Base-by-base conservation (phyloP, 1,139 yeast genomes). In the Magnusiomyces fungicola region DNA sequence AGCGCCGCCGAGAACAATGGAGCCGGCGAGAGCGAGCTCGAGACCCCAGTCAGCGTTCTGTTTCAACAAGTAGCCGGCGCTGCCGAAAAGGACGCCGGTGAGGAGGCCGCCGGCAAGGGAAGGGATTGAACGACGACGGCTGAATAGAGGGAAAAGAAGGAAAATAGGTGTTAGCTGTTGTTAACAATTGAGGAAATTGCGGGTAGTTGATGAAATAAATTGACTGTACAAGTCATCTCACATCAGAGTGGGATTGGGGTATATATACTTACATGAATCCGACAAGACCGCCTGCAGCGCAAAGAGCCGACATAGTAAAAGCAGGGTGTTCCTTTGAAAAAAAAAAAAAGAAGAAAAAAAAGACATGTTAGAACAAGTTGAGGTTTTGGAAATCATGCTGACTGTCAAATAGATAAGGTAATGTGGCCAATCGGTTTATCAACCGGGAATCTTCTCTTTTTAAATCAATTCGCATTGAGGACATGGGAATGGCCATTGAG, bases 1-100 rank as follows among this genome's bases (percentile, higher is more conserved):
- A 22, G 92, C 89, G 40, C 75, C 76, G 14, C 83, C 67, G 57
- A 89, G 73, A 12, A 83, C 62, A 1, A 79, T 61, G 22, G 95
- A 82, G 1, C 90, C 77, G 9, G 81, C 85, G 49, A 88, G 70
- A 0, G 96, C 96, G 40, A 84, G 63, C 63, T 86, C 92, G 56
- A 89, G 73, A 32, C 96, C 97, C 69, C 79, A 79, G 63, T 85
- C 88, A 53, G 80, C 81, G 63, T 87, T 86, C 53, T 81, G 71
- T 55, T 78, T 76, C 56, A 87, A 72, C 58, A 89, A 72, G 67
- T 86, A 85, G 33, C 95, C 96, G 1, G 96, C 83, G 51, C 74
- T 64, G 21, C 88, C 94, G 65, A 81, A 90, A 41, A 83, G 65
- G 3, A 78, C 73, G 10, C 94, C 80, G 56, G 88, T 73, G 0